These are phyloP conservation scores for Penicillium olsonii DNA, from an alignment of 2,329 filamentous ascomycete species.

Conservation along the genomic window DNA sequence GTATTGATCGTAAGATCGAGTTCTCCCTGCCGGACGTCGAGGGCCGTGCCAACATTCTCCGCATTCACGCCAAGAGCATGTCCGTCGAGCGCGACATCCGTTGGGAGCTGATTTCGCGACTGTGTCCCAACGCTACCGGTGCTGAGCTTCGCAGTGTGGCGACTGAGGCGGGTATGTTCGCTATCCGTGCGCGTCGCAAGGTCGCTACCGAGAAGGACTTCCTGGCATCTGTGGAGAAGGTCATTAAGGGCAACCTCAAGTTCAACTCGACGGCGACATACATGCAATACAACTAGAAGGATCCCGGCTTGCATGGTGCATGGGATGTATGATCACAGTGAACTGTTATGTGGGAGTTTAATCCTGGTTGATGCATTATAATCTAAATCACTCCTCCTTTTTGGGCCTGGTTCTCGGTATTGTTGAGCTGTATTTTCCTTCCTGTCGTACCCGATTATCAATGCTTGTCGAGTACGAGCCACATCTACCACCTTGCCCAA, in stretches of 20 bases:
- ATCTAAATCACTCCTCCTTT: conserved; percentile 14
- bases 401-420: background rate
- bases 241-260: conserved; percentile 98
- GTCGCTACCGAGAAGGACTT: conserved; percentile 99
- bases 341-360: conserved; percentile 22
- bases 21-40: conserved; percentile 97
- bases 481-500: too few relatives aligned
- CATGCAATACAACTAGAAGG: conserved; percentile 95
- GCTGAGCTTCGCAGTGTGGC: conserved; percentile 95
- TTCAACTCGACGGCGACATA: conserved; percentile 99
- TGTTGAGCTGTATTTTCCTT: background rate
- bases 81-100: conserved; percentile 97
- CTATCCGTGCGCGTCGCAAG: conserved; percentile 91
- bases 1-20: conserved; percentile 98
- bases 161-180: conserved; percentile 98
- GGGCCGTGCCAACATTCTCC: conserved; percentile 93
- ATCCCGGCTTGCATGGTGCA: conserved; percentile 28
- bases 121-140: conserved; percentile 96
- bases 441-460: too few relatives aligned
- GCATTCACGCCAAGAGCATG: conserved; percentile 99
- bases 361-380: conserved; percentile 21
- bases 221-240: conserved; percentile 95
- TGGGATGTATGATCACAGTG: conserved; percentile 38
- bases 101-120: conserved; percentile 96
- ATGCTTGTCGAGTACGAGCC: too few relatives aligned